A percentile compares a stretch with the other conserved stretches of the same genome.
Evolutionary conservation across 768 basidiomycete species (phyloP).

Genomic region (Nidularia pulvinata): DNA sequence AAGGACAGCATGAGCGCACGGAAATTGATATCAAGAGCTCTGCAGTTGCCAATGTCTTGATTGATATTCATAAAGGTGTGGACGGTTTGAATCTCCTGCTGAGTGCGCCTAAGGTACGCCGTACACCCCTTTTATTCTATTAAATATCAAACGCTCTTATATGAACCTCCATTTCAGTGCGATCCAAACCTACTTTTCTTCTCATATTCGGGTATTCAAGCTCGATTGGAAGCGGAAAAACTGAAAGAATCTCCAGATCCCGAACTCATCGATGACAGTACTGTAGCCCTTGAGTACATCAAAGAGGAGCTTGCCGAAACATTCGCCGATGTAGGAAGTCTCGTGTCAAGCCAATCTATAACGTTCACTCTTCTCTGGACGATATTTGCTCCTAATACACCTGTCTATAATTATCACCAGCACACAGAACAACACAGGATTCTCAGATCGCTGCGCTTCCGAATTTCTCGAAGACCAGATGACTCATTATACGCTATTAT

Average conservation of each 20-base stretch:
- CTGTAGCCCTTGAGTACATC: background rate
- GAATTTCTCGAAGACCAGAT: slow-evolving; percentile 3
- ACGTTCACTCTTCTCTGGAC: slow-evolving; percentile 27
- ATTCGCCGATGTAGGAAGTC: background rate
- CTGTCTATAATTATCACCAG: slow-evolving; percentile 3
- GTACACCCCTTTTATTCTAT: background rate
- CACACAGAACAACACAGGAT: slow-evolving; percentile 3
- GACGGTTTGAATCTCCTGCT: background rate
- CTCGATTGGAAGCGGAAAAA: background rate
- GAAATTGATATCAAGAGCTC: slow-evolving; percentile 14
- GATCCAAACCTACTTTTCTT: background rate
- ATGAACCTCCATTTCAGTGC: background rate
- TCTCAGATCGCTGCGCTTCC: slow-evolving; percentile 1
- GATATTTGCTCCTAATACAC: slow-evolving; percentile 14
- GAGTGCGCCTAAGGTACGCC: background rate
- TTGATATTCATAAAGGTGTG: slow-evolving; percentile 3
- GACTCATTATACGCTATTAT: background rate
- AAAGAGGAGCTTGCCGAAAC: background rate
- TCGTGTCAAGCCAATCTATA: slow-evolving; percentile 9
- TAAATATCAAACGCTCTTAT: background rate
- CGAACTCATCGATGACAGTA: slow-evolving; percentile 1
- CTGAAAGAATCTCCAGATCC: background rate
- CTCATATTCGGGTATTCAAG: background rate
- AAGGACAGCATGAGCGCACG: slow-evolving; percentile 9
- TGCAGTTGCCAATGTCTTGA: slow-evolving; percentile 10